A percentile compares a stretch with the other conserved stretches of the same genome.
Evolutionary conservation across 179 eudicot species (phyloP).

Genomic region (Heliamphora pulchella): DNA sequence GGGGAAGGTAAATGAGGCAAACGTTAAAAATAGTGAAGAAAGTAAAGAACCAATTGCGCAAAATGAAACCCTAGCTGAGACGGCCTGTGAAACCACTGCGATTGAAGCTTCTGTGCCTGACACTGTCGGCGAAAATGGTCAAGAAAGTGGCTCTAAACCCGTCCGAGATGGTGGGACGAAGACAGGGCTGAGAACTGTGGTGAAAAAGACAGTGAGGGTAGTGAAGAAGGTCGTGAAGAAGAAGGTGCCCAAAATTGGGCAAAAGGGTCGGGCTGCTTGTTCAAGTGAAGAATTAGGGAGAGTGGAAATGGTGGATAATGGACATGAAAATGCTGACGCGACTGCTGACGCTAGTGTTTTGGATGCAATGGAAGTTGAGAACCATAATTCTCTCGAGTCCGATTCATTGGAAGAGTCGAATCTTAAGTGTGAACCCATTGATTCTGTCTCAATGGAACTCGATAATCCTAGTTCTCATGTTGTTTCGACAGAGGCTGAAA

Average conservation of each 20-base stretch:
- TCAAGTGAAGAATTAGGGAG: constrained; percentile 17
- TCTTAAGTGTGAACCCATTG: background rate
- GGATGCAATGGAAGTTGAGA: constrained; percentile 8
- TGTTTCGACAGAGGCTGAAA: constrained; percentile 1
- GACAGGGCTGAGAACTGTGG: constrained; percentile 22
- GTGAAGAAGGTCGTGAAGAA: constrained; percentile 49
- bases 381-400: background rate
- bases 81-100: background rate
- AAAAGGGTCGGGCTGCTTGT: constrained; percentile 10
- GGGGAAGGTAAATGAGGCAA: background rate
- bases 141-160: constrained; percentile 8
- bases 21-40: background rate
- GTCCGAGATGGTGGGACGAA: constrained; percentile 14
- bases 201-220: constrained; percentile 42
- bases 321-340: background rate
- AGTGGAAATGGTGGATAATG: constrained; percentile 10
- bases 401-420: constrained; percentile 8
- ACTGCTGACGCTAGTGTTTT: background rate
- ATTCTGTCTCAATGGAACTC: background rate
- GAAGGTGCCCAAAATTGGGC: constrained; percentile 39
- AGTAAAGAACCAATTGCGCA: background rate
- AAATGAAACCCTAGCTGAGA: background rate
- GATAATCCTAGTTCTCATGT: background rate
- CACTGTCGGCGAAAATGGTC: background rate
- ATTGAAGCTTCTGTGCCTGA: background rate